These are phyloP conservation scores for Melanomma pulvis-pyrius DNA, from an alignment of 495 filamentous ascomycete species.

Conservation along the genomic window DNA sequence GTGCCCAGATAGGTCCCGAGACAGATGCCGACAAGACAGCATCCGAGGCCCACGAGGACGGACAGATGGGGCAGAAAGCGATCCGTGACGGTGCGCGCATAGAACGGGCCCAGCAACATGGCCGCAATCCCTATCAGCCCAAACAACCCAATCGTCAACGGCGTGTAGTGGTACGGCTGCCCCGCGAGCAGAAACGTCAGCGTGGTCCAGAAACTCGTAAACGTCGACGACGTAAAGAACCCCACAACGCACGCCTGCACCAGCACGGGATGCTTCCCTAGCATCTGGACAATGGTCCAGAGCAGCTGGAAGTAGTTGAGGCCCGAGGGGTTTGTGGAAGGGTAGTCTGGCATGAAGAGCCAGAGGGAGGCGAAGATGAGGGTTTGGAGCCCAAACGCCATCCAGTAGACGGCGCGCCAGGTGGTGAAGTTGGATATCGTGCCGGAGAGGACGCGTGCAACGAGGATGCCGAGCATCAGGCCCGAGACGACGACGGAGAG, in stretches of 20 bases:
- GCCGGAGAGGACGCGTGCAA: conserved; percentile 76
- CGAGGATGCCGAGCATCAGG: conserved; percentile 73
- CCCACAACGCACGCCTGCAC: conserved; percentile 66
- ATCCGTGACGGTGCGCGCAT: conserved; percentile 71
- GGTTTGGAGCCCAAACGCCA: conserved; percentile 72
- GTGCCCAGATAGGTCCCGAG: conserved; percentile 79
- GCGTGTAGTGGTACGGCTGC: conserved; percentile 67
- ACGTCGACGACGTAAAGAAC: conserved; percentile 59
- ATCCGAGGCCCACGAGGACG: conserved; percentile 62
- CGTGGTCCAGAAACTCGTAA: conserved; percentile 82
- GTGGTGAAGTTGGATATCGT: conserved; percentile 68
- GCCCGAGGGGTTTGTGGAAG: conserved; percentile 65
- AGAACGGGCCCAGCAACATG: conserved; percentile 68
- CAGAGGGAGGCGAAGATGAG: conserved; percentile 68
- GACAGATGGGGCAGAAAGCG: conserved; percentile 66
- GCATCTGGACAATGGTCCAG: conserved; percentile 61
- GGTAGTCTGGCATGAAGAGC: conserved; percentile 80
- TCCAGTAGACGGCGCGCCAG: conserved; percentile 83
- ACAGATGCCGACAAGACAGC: conserved; percentile 64
- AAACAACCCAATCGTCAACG: conserved; percentile 74
- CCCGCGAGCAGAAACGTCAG: conserved; percentile 76
- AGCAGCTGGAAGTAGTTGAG: conserved; percentile 70
- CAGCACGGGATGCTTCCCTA: conserved; percentile 66
- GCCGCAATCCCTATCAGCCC: conserved; percentile 73
- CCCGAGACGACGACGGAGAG: conserved; percentile 75